Evolutionary conservation across 2,329 filamentous ascomycete species (phyloP).

Genomic region (Alternaria burnsii): DNA sequence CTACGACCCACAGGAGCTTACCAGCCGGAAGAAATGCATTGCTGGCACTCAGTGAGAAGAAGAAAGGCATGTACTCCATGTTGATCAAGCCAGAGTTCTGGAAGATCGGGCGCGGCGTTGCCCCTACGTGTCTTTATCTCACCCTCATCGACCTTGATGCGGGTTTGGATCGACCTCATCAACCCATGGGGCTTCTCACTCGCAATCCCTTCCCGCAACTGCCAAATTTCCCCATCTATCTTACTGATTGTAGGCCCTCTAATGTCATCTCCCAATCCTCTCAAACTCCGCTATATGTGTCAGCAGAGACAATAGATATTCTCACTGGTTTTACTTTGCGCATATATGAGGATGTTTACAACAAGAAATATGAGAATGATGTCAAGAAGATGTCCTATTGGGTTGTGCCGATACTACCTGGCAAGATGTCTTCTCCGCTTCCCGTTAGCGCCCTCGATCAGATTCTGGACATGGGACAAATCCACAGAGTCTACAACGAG

Average conservation of each 20-base stretch:
- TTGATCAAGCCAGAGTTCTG: slow-evolving; percentile 80
- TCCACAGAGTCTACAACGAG: slow-evolving; percentile 54
- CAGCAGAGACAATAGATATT: slow-evolving; percentile 57
- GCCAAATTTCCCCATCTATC: slow-evolving; percentile 75
- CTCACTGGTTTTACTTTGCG: slow-evolving; percentile 78
- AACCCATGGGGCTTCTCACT: slow-evolving; percentile 75
- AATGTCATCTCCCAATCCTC: slow-evolving; percentile 62
- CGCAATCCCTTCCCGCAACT: slow-evolving; percentile 70
- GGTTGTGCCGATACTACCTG: slow-evolving; percentile 67
- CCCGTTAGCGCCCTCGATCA: slow-evolving; percentile 20
- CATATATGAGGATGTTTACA: slow-evolving; percentile 85
- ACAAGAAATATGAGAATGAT: slow-evolving; percentile 78
- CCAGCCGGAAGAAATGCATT: slow-evolving; percentile 88
- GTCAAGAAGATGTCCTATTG: slow-evolving; percentile 79
- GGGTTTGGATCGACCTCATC: slow-evolving; percentile 66
- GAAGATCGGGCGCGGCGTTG: slow-evolving; percentile 57
- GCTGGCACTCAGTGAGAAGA: slow-evolving; percentile 81
- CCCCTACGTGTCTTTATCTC: slow-evolving; percentile 66
- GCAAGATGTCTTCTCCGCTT: background rate
- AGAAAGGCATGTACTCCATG: slow-evolving; percentile 78
- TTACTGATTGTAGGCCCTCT: slow-evolving; percentile 70
- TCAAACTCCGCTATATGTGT: slow-evolving; percentile 54
- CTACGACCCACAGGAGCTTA: slow-evolving; percentile 74
- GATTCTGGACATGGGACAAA: slow-evolving; percentile 69
- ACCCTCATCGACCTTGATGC: slow-evolving; percentile 69